These are phyloP conservation scores for Aureococcus anophagefferens DNA, from an alignment of 108 stramenopile genomes.

Conservation along the genomic window DNA sequence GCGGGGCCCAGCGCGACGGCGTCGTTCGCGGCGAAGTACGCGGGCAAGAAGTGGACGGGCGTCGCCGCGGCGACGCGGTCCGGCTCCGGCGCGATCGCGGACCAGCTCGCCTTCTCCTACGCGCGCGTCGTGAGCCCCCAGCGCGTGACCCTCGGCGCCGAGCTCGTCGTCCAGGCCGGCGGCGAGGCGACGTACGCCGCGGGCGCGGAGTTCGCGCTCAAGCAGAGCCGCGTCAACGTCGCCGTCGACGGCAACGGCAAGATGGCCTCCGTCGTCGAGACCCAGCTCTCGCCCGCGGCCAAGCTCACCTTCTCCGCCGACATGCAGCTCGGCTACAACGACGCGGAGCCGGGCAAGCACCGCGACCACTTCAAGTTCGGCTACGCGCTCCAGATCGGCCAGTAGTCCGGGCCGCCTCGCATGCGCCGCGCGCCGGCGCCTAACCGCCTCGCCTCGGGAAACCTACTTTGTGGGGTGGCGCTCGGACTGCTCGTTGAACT, in stretches of 20 bases:
- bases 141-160: background rate
- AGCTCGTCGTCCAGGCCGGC: background rate
- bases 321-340: background rate
- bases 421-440: no score
- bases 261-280: background rate
- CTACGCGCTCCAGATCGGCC: background rate
- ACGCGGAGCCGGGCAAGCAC: background rate
- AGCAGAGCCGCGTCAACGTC: background rate
- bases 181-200: background rate
- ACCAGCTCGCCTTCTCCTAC: background rate
- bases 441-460: no score
- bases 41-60: background rate
- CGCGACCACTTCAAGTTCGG: background rate
- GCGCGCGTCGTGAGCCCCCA: background rate
- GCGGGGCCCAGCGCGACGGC: background rate
- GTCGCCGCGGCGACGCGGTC: background rate
- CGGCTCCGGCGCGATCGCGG: background rate
- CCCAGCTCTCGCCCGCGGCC: background rate
- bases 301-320: background rate
- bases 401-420: no score
- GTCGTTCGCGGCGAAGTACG: background rate
- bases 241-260: background rate
- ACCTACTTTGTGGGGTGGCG: no score
- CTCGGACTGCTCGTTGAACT: no score
- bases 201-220: background rate